Evolutionary conservation across 2,329 filamentous ascomycete genomes (phyloP), one percentile per base, ranked within the genome.

Genomic region (Hypoxylon sp.): DNA sequence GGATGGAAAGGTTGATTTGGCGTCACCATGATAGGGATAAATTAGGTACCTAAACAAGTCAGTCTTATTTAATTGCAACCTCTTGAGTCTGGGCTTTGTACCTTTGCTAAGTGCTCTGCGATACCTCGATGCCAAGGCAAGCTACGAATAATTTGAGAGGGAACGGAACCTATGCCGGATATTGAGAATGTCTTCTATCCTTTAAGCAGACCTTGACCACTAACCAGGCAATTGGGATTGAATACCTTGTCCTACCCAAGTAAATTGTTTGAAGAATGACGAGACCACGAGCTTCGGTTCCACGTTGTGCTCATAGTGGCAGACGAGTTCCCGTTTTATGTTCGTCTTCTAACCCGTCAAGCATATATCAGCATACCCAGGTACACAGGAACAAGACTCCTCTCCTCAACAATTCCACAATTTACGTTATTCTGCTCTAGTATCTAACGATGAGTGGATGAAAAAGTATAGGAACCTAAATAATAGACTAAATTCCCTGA

Each of bases 381-480:
- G 9, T 53, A 53, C 11, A 53, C n/a, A 45, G 11, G 9, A 40
- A 55, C 24, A 8, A 55, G 9, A 26, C 22, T 38, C 26, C 16
- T 16, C 14, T 26, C 16, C 14, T 26, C 16, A n/a, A 14, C 28
- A 7, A 45, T 36, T 14, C 28, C 16, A 36, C 2, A 40, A 1
- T 11, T 26, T 30, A 1, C 11, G 14, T 16, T n/a, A 11, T 32
- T n/a, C n/a, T n/a, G n/a, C n/a, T n/a, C n/a, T n/a, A n/a, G n/a
- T 38, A 33, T 22, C 26, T 18, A 22, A 18, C 33, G 2, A 32
- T 24, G 7, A 44, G 36, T 36, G 30, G n/a, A 36, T 36, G n/a
- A n/a, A n/a, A n/a, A n/a, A n/a, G n/a, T n/a, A n/a, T n/a, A n/a
- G n/a, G n/a, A n/a, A n/a, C 40, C 4, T 7, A 16, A 12, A 2